phyloP scores from a whole-genome alignment of 495 filamentous ascomycete genomes.

The Xylaria palmicola region DNA sequence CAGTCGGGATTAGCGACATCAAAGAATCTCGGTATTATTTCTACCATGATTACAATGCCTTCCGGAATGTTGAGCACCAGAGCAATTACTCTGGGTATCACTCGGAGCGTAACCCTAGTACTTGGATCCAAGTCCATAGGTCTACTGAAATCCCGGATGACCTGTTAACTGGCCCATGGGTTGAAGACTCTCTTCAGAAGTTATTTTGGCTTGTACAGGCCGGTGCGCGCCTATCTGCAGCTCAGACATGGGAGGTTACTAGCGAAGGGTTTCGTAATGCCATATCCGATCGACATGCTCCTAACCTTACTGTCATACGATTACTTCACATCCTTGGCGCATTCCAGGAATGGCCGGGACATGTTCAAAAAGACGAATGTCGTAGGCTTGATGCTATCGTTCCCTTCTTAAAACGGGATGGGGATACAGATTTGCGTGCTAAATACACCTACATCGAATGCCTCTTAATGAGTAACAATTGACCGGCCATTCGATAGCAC shows the following conservation, averaged over 20 bases:
- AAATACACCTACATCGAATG: neutral
- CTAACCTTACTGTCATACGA: slow-evolving; percentile 11
- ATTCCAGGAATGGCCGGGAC: slow-evolving; percentile 2
- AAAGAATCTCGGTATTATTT: slow-evolving; percentile 16
- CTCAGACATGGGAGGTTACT: slow-evolving; percentile 39
- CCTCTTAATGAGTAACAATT: neutral
- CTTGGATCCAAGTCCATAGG: slow-evolving; percentile 31
- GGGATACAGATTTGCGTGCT: neutral
- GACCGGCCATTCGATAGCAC: neutral
- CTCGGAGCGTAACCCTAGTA: neutral
- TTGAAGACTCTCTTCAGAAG: slow-evolving; percentile 28
- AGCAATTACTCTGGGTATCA: neutral
- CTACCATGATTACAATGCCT: slow-evolving; percentile 19
- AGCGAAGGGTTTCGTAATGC: slow-evolving; percentile 17
- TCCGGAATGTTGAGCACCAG: slow-evolving; percentile 10
- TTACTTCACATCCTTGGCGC: slow-evolving; percentile 4
- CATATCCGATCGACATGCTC: neutral
- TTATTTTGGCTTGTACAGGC: slow-evolving; percentile 39
- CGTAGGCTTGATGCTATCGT: neutral
- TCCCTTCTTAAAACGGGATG: neutral
- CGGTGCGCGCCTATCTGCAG: slow-evolving; percentile 20
- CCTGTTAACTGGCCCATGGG: slow-evolving; percentile 29
- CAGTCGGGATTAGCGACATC: neutral
- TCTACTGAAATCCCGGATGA: slow-evolving; percentile 31
- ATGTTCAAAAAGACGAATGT: neutral